Conservation (phyloP, 768 basidiomycete species). For the Collybia sp. region DNA sequence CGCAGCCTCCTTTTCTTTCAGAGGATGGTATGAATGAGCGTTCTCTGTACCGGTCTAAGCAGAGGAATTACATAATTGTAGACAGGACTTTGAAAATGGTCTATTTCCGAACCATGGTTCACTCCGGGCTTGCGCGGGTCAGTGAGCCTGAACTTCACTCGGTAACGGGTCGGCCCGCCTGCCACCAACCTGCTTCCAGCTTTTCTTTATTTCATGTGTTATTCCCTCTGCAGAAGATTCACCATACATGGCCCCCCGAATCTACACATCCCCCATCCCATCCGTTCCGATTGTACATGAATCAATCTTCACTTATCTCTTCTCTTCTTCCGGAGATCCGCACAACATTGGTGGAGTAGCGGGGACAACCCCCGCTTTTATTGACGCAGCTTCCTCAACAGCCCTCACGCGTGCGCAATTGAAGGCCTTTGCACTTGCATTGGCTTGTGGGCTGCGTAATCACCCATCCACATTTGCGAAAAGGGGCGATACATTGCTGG, state of each 20-base stretch:
- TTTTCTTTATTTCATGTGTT: too few relatives aligned
- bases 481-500: conserved; percentile 54
- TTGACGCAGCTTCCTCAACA: conserved; percentile 59
- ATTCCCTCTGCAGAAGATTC: too few relatives aligned
- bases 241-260: conserved; percentile 27
- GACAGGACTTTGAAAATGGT: too few relatives aligned
- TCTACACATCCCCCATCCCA: conserved; percentile 43
- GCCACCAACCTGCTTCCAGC: neutral
- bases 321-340: conserved; percentile 23
- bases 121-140: too few relatives aligned
- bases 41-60: too few relatives aligned
- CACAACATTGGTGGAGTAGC: conserved; percentile 37
- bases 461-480: conserved; percentile 28
- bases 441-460: conserved; percentile 54
- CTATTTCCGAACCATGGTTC: too few relatives aligned
- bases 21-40: too few relatives aligned
- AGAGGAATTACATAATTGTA: too few relatives aligned
- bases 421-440: conserved; percentile 45
- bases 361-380: conserved; percentile 46
- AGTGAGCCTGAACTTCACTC: neutral
- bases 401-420: conserved; percentile 53
- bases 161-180: neutral
- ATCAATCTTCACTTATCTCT: conserved; percentile 48
- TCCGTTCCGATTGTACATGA: conserved; percentile 29
- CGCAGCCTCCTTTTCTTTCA: too few relatives aligned